These are phyloP conservation scores for Phytophthora lateralis DNA, from an alignment of 352 stramenopile species.

Conservation along the genomic window DNA sequence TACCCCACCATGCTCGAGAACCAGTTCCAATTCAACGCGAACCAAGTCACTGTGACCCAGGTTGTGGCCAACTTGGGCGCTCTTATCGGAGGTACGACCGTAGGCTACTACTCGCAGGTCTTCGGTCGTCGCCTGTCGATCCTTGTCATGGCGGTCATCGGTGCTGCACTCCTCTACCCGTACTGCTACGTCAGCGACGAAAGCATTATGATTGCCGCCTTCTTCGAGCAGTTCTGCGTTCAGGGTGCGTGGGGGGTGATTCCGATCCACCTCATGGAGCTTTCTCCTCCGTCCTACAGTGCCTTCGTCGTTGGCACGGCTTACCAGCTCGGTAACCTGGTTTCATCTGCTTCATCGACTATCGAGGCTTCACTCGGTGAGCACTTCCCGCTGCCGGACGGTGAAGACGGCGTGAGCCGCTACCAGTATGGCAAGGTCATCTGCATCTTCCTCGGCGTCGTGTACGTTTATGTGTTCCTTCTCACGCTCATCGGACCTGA, in stretches of 20 bases:
- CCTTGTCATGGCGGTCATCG: slow-evolving; percentile 34
- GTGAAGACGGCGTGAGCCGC: slow-evolving; percentile 24
- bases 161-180: slow-evolving; percentile 47
- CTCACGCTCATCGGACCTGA: slow-evolving; percentile 47
- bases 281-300: slow-evolving; percentile 49
- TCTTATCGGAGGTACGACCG: slow-evolving; percentile 42
- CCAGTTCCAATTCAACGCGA: slow-evolving; percentile 43
- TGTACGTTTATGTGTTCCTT: slow-evolving; percentile 49
- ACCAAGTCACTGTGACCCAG: slow-evolving; percentile 50
- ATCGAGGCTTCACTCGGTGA: slow-evolving; percentile 49
- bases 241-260: slow-evolving; percentile 58
- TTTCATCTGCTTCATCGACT: slow-evolving; percentile 50
- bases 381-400: slow-evolving; percentile 44
- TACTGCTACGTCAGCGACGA: slow-evolving; percentile 43
- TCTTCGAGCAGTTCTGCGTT: slow-evolving; percentile 56
- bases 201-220: slow-evolving; percentile 38
- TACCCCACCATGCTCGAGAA: slow-evolving; percentile 60
- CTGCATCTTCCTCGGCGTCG: slow-evolving; percentile 45
- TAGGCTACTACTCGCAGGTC: slow-evolving; percentile 56
- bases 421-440: slow-evolving; percentile 61
- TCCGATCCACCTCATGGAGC: slow-evolving; percentile 59
- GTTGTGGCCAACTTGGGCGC: slow-evolving; percentile 51
- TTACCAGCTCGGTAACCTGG: slow-evolving; percentile 60
- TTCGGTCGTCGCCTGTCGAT: slow-evolving; percentile 52
- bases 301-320: slow-evolving; percentile 51